A percentile compares a stretch with the other conserved stretches of the same genome.
Evolutionary conservation across 768 basidiomycete species (phyloP).

Genomic region (Lentinula boryana): DNA sequence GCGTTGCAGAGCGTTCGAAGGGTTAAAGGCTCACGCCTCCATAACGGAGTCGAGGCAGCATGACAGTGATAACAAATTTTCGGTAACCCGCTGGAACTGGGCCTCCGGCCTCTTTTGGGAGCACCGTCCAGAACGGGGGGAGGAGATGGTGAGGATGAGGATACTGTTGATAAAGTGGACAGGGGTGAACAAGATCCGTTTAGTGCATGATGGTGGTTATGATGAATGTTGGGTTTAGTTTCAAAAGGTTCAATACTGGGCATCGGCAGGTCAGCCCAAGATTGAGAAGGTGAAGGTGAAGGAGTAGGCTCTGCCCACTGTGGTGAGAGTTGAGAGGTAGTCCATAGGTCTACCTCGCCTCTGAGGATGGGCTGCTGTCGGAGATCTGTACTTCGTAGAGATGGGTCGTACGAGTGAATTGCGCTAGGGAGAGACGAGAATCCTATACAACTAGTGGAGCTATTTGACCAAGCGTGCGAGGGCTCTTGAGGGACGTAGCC

Average conservation of each 20-base stretch:
- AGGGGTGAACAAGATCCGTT: conserved; percentile 1
- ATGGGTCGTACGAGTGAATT: background rate
- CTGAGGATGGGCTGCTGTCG: background rate
- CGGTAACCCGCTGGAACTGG: background rate
- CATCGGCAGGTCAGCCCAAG: background rate
- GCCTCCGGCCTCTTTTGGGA: background rate
- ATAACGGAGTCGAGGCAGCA: conserved; percentile 12
- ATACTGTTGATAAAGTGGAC: background rate
- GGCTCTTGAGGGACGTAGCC: background rate
- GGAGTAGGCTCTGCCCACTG: background rate
- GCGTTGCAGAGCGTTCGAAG: conserved; percentile 11
- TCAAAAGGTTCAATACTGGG: background rate
- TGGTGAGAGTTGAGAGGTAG: background rate
- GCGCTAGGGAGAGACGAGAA: background rate
- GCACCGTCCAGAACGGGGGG: background rate
- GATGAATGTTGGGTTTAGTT: background rate
- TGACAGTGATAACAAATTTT: conserved; percentile 11
- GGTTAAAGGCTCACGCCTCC: conserved; percentile 11
- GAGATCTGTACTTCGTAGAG: background rate
- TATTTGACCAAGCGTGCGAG: background rate
- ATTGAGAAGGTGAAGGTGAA: background rate
- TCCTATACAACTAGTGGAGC: background rate
- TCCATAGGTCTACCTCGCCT: background rate
- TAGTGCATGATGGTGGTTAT: background rate
- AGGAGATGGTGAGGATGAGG: conserved; percentile 7